Conservation (phyloP, 2,329 filamentous ascomycete species). For the Calonectria hongkongensis region DNA sequence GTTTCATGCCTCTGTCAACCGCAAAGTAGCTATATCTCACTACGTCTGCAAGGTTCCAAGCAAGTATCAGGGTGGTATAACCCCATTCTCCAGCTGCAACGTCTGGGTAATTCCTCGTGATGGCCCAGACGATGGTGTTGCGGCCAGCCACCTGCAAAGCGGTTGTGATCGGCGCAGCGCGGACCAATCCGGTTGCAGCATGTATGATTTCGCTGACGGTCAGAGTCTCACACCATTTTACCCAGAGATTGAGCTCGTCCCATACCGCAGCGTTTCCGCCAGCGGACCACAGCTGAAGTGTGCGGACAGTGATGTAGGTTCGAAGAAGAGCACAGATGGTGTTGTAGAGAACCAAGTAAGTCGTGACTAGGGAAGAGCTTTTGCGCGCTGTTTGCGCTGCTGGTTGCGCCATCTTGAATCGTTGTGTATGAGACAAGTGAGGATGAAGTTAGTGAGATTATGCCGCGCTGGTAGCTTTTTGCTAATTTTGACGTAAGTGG, state of each 20-base stretch:
- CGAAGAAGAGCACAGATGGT: constrained; percentile 38
- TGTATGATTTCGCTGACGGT: constrained; percentile 44
- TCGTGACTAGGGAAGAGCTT: neutral
- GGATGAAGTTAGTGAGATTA: neutral
- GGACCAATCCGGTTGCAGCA: constrained; percentile 40
- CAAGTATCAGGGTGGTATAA: constrained; percentile 46
- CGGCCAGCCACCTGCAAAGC: constrained; percentile 48
- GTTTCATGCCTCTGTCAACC: constrained; percentile 38
- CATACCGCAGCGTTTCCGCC: constrained; percentile 44
- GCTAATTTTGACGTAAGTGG: constrained; percentile 22
- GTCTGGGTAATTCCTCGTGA: constrained; percentile 49
- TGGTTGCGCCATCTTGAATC: neutral
- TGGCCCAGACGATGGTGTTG: constrained; percentile 52
- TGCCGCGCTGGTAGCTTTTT: neutral
- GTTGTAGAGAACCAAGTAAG: constrained; percentile 47
- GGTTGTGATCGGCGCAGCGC: constrained; percentile 45
- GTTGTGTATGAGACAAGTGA: neutral
- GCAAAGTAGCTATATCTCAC: constrained; percentile 49
- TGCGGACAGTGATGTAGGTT: constrained; percentile 34
- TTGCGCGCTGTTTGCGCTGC: neutral
- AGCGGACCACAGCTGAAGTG: constrained; percentile 38
- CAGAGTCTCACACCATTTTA: constrained; percentile 48
- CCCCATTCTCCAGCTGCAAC: constrained; percentile 41
- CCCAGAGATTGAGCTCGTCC: constrained; percentile 40
- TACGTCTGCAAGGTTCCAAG: constrained; percentile 48